Percentiles rank a stretch among this genome's conserved stretches.
Evolutionary conservation across 352 stramenopile genomes (phyloP).

Genomic region (Phytophthora multivora): DNA sequence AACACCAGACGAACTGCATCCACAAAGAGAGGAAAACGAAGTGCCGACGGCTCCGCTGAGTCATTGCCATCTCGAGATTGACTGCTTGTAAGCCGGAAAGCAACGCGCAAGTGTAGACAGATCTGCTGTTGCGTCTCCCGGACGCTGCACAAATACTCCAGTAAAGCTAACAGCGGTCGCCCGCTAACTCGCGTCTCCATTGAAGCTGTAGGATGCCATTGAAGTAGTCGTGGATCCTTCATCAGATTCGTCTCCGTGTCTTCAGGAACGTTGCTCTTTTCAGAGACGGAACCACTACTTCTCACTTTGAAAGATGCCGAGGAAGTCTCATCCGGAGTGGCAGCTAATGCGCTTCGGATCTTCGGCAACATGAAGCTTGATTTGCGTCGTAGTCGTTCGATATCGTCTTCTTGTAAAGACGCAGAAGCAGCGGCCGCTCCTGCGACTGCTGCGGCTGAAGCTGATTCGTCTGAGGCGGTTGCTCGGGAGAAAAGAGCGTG

Average conservation of each 20-base stretch:
- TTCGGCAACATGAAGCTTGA: constrained; percentile 56
- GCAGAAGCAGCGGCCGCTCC: constrained; percentile 25
- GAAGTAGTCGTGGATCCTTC: constrained; percentile 44
- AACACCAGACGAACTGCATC: constrained; percentile 59
- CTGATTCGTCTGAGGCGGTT: constrained; percentile 9
- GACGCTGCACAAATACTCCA: constrained; percentile 56
- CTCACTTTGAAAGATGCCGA: constrained; percentile 1
- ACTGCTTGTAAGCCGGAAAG: constrained; percentile 47
- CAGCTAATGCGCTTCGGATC: constrained; percentile 29
- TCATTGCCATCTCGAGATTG: constrained; percentile 1
- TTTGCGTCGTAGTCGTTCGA: constrained; percentile 38
- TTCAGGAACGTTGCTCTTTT: constrained; percentile 18
- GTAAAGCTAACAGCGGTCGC: constrained; percentile 45
- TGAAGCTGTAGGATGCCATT: constrained; percentile 58
- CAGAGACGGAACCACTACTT: constrained; percentile 15
- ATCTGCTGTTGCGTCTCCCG: constrained; percentile 61
- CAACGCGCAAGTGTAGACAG: constrained; percentile 52
- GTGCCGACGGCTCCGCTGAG: background rate
- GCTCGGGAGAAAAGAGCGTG: constrained; percentile 42
- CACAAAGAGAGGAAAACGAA: constrained; percentile 44
- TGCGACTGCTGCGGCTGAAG: constrained; percentile 23
- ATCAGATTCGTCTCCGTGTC: constrained; percentile 36
- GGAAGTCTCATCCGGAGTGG: constrained; percentile 1
- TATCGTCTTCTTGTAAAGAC: constrained; percentile 27
- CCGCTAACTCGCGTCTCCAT: constrained; percentile 39